A percentile compares a stretch with the other conserved stretches of the same genome.
Evolutionary conservation across 2,329 filamentous ascomycete genomes (phyloP).

Genomic region (Dothideomycetes sp.): DNA sequence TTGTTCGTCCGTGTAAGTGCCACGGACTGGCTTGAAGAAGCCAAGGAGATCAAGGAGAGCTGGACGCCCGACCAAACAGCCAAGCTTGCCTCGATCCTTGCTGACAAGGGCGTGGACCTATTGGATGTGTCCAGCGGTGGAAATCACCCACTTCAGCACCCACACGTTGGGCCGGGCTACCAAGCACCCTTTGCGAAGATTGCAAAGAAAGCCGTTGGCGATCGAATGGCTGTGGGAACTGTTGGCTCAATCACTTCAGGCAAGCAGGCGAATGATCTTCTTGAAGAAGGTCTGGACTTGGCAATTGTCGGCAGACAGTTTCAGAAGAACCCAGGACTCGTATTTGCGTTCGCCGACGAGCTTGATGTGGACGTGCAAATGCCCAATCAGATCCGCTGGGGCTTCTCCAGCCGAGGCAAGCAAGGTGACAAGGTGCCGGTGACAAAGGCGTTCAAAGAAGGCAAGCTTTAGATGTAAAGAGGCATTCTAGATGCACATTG

Average conservation of each 20-base stretch:
- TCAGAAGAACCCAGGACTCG: constrained; percentile 70
- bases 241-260: constrained; percentile 66
- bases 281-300: constrained; percentile 50
- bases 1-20: constrained; percentile 64
- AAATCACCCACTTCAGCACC: constrained; percentile 46
- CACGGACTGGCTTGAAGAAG: constrained; percentile 62
- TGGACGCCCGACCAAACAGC: constrained; percentile 59
- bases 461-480: constrained; percentile 2
- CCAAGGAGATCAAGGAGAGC: constrained; percentile 42
- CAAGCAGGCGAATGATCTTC: constrained; percentile 53
- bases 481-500: neutral
- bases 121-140: constrained; percentile 74
- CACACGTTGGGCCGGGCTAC: constrained; percentile 53
- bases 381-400: constrained; percentile 61
- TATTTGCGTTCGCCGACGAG: constrained; percentile 54
- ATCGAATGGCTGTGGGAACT: constrained; percentile 56
- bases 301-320: constrained; percentile 66
- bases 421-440: constrained; percentile 16
- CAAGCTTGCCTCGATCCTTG: constrained; percentile 54
- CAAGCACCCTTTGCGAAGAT: constrained; percentile 63
- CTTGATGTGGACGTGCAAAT: constrained; percentile 60
- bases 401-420: constrained; percentile 39
- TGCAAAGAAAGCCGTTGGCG: constrained; percentile 65
- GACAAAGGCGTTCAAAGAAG: constrained; percentile 9
- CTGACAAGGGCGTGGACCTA: constrained; percentile 65